phyloP scores from a whole-genome alignment of 225 moss, liverwort and hornwort species.

The Bryum argenteum region DNA sequence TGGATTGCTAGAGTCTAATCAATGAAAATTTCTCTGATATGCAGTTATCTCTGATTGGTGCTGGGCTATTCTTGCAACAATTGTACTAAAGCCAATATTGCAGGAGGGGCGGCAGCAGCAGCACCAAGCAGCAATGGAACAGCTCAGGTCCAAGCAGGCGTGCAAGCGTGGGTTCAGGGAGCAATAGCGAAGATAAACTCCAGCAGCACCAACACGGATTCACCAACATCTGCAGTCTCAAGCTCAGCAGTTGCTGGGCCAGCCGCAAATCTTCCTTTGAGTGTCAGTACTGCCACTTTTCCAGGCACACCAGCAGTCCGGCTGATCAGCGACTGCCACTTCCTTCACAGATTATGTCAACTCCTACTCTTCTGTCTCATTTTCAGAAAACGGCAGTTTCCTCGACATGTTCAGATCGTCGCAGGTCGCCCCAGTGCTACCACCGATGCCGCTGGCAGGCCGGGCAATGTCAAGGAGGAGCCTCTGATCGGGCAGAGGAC shows the following conservation, averaged over 20 bases:
- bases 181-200: conserved; percentile 88
- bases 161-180: conserved; percentile 95
- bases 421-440: conserved; percentile 45
- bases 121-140: conserved; percentile 60
- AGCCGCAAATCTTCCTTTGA: conserved; percentile 61
- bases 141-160: conserved; percentile 77
- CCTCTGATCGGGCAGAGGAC: conserved; percentile 48
- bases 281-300: conserved; percentile 85
- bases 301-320: conserved; percentile 98
- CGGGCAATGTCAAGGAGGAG: conserved; percentile 55
- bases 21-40: too few relatives aligned
- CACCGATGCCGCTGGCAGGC: conserved; percentile 37
- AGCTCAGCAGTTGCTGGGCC: conserved; percentile 52
- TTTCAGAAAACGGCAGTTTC: conserved; percentile 88
- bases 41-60: too few relatives aligned
- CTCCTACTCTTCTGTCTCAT: conserved; percentile 94
- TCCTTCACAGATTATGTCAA: conserved; percentile 91
- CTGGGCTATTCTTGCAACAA: too few relatives aligned
- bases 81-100: conserved; percentile 2
- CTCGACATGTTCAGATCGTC: conserved; percentile 57
- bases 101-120: conserved; percentile 61
- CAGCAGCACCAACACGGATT: conserved; percentile 60
- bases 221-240: conserved; percentile 50
- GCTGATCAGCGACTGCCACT: conserved; percentile 86
- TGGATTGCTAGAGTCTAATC: background rate